Evolutionary conservation across 768 basidiomycete genomes (phyloP).

Genomic region (Pholiota microspora): DNA sequence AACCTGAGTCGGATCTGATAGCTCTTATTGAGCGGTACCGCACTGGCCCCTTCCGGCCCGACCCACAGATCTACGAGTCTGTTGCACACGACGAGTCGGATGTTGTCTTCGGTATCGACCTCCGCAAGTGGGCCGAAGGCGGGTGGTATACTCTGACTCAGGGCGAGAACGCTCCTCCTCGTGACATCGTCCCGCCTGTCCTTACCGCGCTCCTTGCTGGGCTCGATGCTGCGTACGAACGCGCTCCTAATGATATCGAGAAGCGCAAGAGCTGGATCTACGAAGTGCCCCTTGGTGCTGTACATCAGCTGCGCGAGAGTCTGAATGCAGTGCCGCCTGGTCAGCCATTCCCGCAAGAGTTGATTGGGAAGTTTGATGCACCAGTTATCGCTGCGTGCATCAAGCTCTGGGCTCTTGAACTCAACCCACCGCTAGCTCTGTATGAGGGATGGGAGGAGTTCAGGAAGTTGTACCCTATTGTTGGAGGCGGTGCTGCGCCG

Average conservation of each 20-base stretch:
- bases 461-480: slow-evolving; percentile 78
- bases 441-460: slow-evolving; percentile 95
- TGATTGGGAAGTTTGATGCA: slow-evolving; percentile 69
- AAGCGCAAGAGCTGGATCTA: slow-evolving; percentile 94
- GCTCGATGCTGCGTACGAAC: slow-evolving; percentile 61
- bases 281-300: slow-evolving; percentile 79
- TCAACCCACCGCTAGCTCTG: slow-evolving; percentile 80
- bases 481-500: slow-evolving; percentile 59
- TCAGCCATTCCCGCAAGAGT: slow-evolving; percentile 49
- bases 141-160: slow-evolving; percentile 62
- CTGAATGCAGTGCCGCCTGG: slow-evolving; percentile 71
- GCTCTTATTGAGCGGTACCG: slow-evolving; percentile 91
- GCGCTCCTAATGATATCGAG: slow-evolving; percentile 66
- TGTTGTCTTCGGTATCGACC: slow-evolving; percentile 88
- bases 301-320: slow-evolving; percentile 83
- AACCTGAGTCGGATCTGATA: slow-evolving; percentile 83
- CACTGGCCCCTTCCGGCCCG: slow-evolving; percentile 90
- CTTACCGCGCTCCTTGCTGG: slow-evolving; percentile 63
- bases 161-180: slow-evolving; percentile 30
- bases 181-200: slow-evolving; percentile 65
- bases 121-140: slow-evolving; percentile 88
- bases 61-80: slow-evolving; percentile 83
- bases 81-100: slow-evolving; percentile 81
- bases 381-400: slow-evolving; percentile 83
- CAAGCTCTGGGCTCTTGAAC: slow-evolving; percentile 90